Evolutionary conservation across 106 monocot genomes (phyloP), one percentile per base, ranked within the genome.

Genomic region (Dendrobium officinale): DNA sequence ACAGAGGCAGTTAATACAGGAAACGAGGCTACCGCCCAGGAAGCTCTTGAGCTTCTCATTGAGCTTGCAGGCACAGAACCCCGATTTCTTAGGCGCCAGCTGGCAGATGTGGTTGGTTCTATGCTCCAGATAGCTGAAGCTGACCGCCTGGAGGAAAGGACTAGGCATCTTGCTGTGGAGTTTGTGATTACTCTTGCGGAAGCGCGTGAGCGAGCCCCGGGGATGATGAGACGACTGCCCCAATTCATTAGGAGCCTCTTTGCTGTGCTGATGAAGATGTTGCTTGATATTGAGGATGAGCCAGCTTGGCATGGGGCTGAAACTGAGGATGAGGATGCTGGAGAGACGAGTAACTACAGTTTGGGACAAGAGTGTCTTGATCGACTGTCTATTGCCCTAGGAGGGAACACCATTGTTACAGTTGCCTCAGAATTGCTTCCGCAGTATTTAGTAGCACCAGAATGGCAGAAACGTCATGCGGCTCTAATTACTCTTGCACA

Each of bases 391-490:
- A 91, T 95, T 79, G 93, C 95, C 9, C 84, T 99, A 31, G 99
- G 99, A 4, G 99, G 99, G 40, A 95, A 95, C 48, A 92, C 93
- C 3, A 93, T 99, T 55, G 87, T 93, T 40, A 95, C 95, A 11
- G 88, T 99, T 31, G 99, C 95, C 11, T 95, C 91, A 0, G 95
- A 93, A 82, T 81, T 93, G 9, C 77, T 99, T 4, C 91, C 89
- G 1, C 86, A 81, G 2, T 99, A 90, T 59, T 81, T 95, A 11
- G 77, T 87, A n/a, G 92, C 95, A 17, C 85, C 95, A 0, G 99
- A 95, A 77, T 99, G 99, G 95, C 88, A 99, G 87, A 99, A 99
- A 75, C 95, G 86, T 72, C 95, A 99, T 78, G 95, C 99, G 9
- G 95, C 99, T 0, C 85, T 95, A 48, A 91, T 99, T 77, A 89